A percentile compares a stretch with the other conserved stretches of the same genome.
Conservation (phyloP, 208 protist species). For the Trypanosoma platydactyli region DNA sequence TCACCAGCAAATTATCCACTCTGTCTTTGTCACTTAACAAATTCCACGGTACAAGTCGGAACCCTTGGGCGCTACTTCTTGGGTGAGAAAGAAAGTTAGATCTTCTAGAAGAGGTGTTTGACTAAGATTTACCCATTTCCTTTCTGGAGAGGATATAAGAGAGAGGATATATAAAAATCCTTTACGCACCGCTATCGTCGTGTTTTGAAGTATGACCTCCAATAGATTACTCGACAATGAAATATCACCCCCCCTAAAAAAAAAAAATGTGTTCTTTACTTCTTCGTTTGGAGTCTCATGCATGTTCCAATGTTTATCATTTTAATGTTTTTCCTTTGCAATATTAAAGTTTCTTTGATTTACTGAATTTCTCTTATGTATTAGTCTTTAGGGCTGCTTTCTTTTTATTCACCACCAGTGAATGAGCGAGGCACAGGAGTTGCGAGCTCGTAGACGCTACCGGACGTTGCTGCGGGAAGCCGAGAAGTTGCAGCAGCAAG, state of each 20-base stretch:
- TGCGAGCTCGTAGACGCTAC: conserved; percentile 53
- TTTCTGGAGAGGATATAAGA: neutral
- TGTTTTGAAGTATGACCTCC: too few relatives aligned
- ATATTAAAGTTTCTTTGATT: too few relatives aligned
- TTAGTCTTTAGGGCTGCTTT: conserved; percentile 13
- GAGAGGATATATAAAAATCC: neutral
- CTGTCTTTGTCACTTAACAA: conserved; percentile 82
- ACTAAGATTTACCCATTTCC: neutral
- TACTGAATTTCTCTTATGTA: conserved; percentile 20
- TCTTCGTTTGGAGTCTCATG: too few relatives aligned
- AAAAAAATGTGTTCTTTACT: too few relatives aligned
- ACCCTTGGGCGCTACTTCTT: conserved; percentile 54
- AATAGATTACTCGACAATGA: too few relatives aligned
- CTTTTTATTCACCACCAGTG: neutral
- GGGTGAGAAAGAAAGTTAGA: conserved; percentile 18
- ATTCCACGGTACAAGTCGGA: conserved; percentile 66
- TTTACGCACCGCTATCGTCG: too few relatives aligned
- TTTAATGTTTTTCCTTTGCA: too few relatives aligned
- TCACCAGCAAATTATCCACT: conserved; percentile 87
- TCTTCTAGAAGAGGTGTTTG: conserved; percentile 3
- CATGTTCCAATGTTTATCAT: too few relatives aligned
- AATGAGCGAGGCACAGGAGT: conserved; percentile 13
- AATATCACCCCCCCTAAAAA: too few relatives aligned
- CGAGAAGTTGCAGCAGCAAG: conserved; percentile 25
- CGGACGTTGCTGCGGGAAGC: conserved; percentile 53